Percentiles rank a stretch among this genome's conserved stretches.
Conservation (phyloP, 129 eudicot species). For the Pseudognaphalium luteoalbum region DNA sequence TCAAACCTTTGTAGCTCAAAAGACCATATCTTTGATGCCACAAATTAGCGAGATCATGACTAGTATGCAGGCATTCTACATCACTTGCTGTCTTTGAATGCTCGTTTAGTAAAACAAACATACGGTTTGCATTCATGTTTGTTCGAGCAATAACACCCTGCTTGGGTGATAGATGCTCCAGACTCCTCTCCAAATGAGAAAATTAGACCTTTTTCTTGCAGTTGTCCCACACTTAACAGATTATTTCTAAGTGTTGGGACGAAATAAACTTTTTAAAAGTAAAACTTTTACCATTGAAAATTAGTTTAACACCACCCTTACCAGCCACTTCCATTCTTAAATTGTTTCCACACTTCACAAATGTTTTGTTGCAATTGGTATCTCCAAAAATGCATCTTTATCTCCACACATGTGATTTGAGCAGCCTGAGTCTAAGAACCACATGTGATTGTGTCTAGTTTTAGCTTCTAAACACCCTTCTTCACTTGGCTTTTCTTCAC, state of each 20-base stretch:
- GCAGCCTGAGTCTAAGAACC: not conserved
- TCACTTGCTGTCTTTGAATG: no score
- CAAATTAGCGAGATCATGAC: no score
- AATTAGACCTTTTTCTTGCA: not conserved
- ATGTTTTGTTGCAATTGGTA: not conserved
- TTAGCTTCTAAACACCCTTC: no score
- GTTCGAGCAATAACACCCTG: no score
- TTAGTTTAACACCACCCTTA: not conserved
- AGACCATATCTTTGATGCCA: no score
- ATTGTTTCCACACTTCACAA: slow-evolving; percentile 1
- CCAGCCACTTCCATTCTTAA: not conserved
- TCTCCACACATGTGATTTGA: not conserved
- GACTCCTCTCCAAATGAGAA: no score
- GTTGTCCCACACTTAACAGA: not conserved
- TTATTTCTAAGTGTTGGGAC: not conserved
- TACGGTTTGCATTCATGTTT: no score
- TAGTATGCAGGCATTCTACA: no score
- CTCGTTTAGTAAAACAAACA: no score
- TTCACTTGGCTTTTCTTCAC: no score
- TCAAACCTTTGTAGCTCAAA: no score
- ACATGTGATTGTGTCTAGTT: no score
- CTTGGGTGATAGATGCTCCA: not conserved
- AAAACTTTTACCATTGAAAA: not conserved
- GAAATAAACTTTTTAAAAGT: slow-evolving; percentile 5
- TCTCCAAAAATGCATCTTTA: not conserved